Evolutionary conservation across 2,329 filamentous ascomycete species (phyloP).

Genomic region (Aureobasidium musti): DNA sequence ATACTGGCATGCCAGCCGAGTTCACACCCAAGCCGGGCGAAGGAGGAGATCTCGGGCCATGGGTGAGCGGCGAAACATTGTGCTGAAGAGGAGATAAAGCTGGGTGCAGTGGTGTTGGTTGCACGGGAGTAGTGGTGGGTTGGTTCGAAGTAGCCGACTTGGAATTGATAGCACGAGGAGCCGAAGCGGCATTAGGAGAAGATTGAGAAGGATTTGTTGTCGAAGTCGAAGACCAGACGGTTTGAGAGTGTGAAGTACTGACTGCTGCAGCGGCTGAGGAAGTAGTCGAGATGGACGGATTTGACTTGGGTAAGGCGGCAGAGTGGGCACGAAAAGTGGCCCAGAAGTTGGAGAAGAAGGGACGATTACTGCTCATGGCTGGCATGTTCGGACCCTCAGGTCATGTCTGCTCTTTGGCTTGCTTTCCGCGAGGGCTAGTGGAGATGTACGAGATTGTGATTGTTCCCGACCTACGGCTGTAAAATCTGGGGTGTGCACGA

Average conservation of each 20-base stretch:
- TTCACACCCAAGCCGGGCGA: constrained; percentile 30
- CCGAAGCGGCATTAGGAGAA: constrained; percentile 42
- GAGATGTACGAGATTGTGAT: not conserved
- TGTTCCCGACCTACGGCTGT: not conserved
- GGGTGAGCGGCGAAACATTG: constrained; percentile 43
- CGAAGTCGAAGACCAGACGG: constrained; percentile 36
- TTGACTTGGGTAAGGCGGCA: constrained; percentile 57
- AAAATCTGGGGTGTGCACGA: constrained; percentile 1
- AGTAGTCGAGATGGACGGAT: constrained; percentile 46
- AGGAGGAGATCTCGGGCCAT: constrained; percentile 42
- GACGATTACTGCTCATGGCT: constrained; percentile 65
- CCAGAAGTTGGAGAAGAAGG: constrained; percentile 67
- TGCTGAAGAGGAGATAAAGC: constrained; percentile 43
- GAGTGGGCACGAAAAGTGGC: constrained; percentile 67
- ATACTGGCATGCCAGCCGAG: constrained; percentile 36
- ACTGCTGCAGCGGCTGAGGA: constrained; percentile 44
- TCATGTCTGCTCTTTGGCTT: not conserved
- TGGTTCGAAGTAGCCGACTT: constrained; percentile 42
- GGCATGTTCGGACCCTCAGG: constrained; percentile 5
- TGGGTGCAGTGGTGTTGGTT: constrained; percentile 46
- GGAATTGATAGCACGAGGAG: constrained; percentile 52
- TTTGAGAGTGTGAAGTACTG: constrained; percentile 29
- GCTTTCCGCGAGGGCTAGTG: not conserved
- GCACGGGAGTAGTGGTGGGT: constrained; percentile 29
- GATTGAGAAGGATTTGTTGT: constrained; percentile 32